Base-by-base conservation (phyloP, 1,284 basidiomycete species). In the Schizophyllum amplum region DNA sequence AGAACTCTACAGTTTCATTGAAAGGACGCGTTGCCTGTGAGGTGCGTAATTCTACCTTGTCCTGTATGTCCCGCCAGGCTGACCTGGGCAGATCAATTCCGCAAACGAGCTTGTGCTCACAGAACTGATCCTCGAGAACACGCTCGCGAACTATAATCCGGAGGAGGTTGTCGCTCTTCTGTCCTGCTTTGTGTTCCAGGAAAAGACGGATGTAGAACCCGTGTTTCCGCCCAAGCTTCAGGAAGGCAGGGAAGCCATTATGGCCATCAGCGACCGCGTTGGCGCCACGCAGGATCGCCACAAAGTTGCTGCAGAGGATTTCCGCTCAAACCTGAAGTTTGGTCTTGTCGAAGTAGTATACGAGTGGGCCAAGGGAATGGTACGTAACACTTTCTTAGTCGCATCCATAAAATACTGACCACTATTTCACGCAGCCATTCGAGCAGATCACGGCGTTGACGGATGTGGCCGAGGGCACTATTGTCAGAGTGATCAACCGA, bases 1-100 rank as follows among this genome's bases (percentile, higher is more conserved):
- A 94, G 52, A 92, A 96, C 64, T 88, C 91, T 26, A 98, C 94
- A 0, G 95, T 99, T 1, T 80, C 94, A 23, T 80, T 99, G 59
- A 99, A 99, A 69, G 97, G 97, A 11, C 84, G 97, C 51, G 97
- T 99, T 9, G 97, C 97, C 21, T 99, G 97, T 76, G 97, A 99
- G 77, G 93, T 92, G 58, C 54, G 59, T 58, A 33, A 47, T 47
- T 20, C 25, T 27, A 22, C 49, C 26, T 55, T 48, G 67, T 65
- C 17, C 47, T 48, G 42, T 56, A 57, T 52, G 55, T 47, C 56
- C 46, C 22, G 6, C n/a, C 5, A 13, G 55, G 21, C 25, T n/a
- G 13, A 9, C n/a, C 50, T 60, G 53, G 20, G 46, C 56, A 95
- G 92, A 98, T 99, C 71, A 99, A 99, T 70, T 98, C 95, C 4